Evolutionary conservation across 163 green algal genomes (phyloP), one percentile per base, ranked within the genome.

Genomic region (Volvox carteri): DNA sequence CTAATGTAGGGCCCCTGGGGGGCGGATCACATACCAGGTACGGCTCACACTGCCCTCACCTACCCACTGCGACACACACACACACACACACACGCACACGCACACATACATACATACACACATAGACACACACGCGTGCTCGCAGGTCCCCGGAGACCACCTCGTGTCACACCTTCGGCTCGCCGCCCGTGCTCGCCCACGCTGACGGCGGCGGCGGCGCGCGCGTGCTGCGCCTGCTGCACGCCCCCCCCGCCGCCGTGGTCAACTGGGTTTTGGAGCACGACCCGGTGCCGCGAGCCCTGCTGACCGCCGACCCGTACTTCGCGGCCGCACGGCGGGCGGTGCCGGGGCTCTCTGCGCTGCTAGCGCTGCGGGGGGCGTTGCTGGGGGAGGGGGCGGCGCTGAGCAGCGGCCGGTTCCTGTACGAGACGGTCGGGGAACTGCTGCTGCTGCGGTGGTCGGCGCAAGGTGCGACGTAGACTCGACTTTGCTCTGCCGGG

Each of bases 251-350:
- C 28, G 28, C 37, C 28, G 23, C 78, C n/a, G 37, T 93, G 1
- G 72, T 84, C 23, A 95, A 94, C 90, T 97, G 95, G 90, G 93
- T 95, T 25, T 91, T 97, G 42, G 90, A 96, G 50, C 92, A 95
- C 70, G 95, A 97, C 86, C 95, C 94, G 4, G 85, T 96, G 19
- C 93, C 95, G 0, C 90, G 94, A 0, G 94, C 94, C 1, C 85
- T 97, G 90, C 91, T 97, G 41, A 95, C 90, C 4, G 93, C 93
- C 1, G 95, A 96, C 85, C 94, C 95, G 19, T 92, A 92, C 46
- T 96, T 96, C 50, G 33, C 84, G 5, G 76, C 90, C 0, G 60
- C 94, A 35, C 92, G 94, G 62, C 21, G 75, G 39, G 56, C 19
- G 46, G 65, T 87, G 46, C 81, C 81, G 33, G 81, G 81, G 7